phyloP scores from a whole-genome alignment of 495 filamentous ascomycete genomes.

The Penicillium verhagenii region DNA sequence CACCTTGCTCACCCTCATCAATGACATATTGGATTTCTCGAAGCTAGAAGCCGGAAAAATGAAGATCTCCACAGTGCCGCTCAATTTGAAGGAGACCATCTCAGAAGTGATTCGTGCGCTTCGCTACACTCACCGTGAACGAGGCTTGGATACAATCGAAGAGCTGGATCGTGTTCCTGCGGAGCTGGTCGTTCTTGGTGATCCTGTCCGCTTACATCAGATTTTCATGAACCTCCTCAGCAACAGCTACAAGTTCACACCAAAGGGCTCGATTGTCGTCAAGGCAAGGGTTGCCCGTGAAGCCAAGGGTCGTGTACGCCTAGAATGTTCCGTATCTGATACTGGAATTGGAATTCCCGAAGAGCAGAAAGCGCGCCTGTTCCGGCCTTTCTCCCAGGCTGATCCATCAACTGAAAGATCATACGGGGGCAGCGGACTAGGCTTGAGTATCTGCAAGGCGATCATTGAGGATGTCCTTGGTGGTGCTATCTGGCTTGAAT shows the following conservation, averaged over 20 bases:
- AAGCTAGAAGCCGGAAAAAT: slow-evolving; percentile 95
- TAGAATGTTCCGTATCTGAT: slow-evolving; percentile 85
- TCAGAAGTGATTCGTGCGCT: slow-evolving; percentile 82
- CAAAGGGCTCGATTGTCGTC: slow-evolving; percentile 80
- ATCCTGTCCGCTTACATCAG: slow-evolving; percentile 87
- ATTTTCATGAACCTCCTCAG: slow-evolving; percentile 91
- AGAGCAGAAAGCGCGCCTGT: slow-evolving; percentile 78
- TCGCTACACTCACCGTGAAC: slow-evolving; percentile 79
- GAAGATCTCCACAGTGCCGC: slow-evolving; percentile 83
- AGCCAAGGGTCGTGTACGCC: slow-evolving; percentile 62
- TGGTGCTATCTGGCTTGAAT: slow-evolving; percentile 80
- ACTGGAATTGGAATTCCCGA: slow-evolving; percentile 87
- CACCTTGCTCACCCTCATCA: slow-evolving; percentile 88
- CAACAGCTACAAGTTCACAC: slow-evolving; percentile 93
- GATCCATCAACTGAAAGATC: slow-evolving; percentile 83
- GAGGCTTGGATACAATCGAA: slow-evolving; percentile 72
- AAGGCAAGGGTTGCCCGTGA: slow-evolving; percentile 68
- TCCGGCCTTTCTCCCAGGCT: slow-evolving; percentile 88
- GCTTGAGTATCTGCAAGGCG: slow-evolving; percentile 91
- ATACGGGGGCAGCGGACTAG: slow-evolving; percentile 87
- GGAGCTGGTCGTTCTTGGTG: slow-evolving; percentile 78
- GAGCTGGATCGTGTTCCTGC: slow-evolving; percentile 61
- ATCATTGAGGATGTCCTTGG: slow-evolving; percentile 89
- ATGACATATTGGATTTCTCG: slow-evolving; percentile 91
- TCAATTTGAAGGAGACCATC: slow-evolving; percentile 83